These are phyloP conservation scores for Echinochloa phyllopogon DNA, from an alignment of 176 grass and related monocot species.

Conservation along the genomic window DNA sequence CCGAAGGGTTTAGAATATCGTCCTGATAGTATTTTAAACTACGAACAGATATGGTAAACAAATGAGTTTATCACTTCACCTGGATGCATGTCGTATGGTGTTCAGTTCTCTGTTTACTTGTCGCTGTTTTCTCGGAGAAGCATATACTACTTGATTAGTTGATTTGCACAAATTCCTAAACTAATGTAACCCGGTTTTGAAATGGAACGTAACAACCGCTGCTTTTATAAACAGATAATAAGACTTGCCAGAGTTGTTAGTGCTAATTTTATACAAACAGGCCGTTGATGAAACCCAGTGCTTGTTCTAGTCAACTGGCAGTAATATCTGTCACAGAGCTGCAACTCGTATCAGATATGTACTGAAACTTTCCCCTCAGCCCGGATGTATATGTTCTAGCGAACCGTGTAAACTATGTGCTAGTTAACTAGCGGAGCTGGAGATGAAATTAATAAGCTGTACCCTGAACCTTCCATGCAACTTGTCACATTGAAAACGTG, in stretches of 20 bases:
- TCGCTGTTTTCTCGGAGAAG: not conserved
- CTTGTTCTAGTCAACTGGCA: not conserved
- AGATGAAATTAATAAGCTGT: not conserved
- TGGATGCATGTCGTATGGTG: not conserved
- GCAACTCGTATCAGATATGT: not conserved
- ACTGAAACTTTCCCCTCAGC: not conserved
- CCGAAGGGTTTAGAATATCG: not conserved
- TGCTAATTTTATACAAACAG: not conserved
- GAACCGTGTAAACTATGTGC: not conserved
- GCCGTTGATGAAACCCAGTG: not conserved
- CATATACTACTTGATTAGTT: not conserved
- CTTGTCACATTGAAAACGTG: conserved; percentile 7
- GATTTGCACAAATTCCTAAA: not conserved
- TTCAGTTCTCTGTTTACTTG: not conserved
- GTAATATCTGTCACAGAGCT: not conserved
- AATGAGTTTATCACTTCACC: conserved; percentile 1
- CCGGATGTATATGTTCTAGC: not conserved
- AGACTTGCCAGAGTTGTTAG: not conserved
- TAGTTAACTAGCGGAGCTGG: not conserved
- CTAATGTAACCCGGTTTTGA: conserved; percentile 4
- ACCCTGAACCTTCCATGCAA: not conserved
- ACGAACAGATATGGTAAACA: conserved; percentile 18
- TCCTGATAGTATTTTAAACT: not conserved
- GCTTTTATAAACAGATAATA: not conserved
- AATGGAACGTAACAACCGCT: not conserved